Percentiles rank a stretch among this genome's conserved stretches.
phyloP scores from a whole-genome alignment of 1,284 basidiomycete species.

The Grifola frondosa region DNA sequence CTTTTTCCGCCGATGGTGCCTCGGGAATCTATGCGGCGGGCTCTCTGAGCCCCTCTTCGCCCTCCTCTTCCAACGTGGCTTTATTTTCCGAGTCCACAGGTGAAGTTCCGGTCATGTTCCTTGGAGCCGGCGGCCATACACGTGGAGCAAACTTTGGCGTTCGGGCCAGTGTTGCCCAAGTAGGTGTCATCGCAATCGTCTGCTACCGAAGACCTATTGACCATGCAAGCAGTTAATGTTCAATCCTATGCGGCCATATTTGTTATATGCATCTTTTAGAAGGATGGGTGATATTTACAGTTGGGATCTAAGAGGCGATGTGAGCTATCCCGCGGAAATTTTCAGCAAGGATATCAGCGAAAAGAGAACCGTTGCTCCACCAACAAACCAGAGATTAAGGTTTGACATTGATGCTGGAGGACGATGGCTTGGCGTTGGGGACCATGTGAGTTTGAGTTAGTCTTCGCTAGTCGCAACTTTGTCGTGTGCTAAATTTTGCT shows the following conservation, averaged over 20 bases:
- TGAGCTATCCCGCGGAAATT: constrained; percentile 45
- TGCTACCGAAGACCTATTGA: constrained; percentile 1
- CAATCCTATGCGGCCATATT: constrained; percentile 68
- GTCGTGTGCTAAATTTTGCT: too few species aligned
- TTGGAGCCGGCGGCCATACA: constrained; percentile 40
- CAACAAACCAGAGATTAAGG: constrained; percentile 73
- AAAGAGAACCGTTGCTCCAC: constrained; percentile 11
- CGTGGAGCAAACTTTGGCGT: constrained; percentile 39
- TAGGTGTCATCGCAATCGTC: constrained; percentile 28
- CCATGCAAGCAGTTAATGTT: constrained; percentile 63
- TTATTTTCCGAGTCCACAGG: constrained; percentile 70
- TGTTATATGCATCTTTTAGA: constrained; percentile 80
- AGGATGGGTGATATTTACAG: constrained; percentile 62
- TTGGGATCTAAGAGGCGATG: constrained; percentile 78
- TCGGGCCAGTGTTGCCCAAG: constrained; percentile 71
- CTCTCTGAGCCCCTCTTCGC: constrained; percentile 51
- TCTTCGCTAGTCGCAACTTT: too few species aligned
- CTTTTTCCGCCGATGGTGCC: constrained; percentile 61
- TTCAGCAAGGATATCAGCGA: constrained; percentile 29
- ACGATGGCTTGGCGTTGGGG: constrained; percentile 66
- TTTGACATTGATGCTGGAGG: constrained; percentile 82
- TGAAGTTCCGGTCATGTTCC: constrained; percentile 55
- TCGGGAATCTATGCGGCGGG: constrained; percentile 76
- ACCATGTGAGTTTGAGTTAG: constrained; percentile 62
- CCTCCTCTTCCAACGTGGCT: constrained; percentile 61